A percentile compares a stretch with the other conserved stretches of the same genome.
Evolutionary conservation across 805 yeast genomes (phyloP).

Genomic region (Myxozyma nipponensis): DNA sequence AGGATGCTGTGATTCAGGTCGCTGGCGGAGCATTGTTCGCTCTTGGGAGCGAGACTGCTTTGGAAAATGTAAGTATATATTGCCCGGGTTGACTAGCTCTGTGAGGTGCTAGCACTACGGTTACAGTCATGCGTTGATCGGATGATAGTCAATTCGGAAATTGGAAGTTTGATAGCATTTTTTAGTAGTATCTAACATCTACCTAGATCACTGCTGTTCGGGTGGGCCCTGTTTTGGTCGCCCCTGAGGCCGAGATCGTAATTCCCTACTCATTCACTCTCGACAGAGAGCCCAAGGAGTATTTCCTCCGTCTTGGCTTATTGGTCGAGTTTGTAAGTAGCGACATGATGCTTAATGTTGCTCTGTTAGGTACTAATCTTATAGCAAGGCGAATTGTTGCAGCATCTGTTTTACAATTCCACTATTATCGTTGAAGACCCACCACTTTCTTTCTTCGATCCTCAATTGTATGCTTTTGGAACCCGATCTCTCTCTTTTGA

Average conservation of each 20-base stretch:
- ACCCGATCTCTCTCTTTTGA: neutral
- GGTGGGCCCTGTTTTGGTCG: constrained; percentile 20
- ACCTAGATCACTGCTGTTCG: constrained; percentile 25
- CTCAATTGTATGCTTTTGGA: constrained; percentile 41
- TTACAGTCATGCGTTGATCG: neutral
- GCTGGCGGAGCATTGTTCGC: constrained; percentile 24
- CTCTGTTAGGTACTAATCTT: neutral
- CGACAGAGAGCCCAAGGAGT: constrained; percentile 27
- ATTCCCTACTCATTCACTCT: constrained; percentile 18
- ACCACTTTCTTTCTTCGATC: constrained; percentile 66
- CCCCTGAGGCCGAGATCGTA: constrained; percentile 8
- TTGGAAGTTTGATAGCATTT: neutral
- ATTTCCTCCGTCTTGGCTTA: constrained; percentile 20
- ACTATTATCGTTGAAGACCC: constrained; percentile 55
- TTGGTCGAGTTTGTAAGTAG: constrained; percentile 14
- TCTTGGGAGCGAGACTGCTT: constrained; percentile 11
- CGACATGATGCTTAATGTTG: neutral
- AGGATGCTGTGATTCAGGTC: constrained; percentile 19
- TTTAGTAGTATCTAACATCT: too few species aligned
- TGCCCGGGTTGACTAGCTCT: neutral
- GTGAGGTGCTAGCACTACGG: neutral
- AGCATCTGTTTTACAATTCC: constrained; percentile 20
- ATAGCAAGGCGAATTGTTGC: constrained; percentile 24
- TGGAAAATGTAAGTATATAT: constrained; percentile 18
- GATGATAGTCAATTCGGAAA: neutral